Evolutionary conservation across 495 filamentous ascomycete genomes (phyloP).

Genomic region (Talaromyces adpressus): DNA sequence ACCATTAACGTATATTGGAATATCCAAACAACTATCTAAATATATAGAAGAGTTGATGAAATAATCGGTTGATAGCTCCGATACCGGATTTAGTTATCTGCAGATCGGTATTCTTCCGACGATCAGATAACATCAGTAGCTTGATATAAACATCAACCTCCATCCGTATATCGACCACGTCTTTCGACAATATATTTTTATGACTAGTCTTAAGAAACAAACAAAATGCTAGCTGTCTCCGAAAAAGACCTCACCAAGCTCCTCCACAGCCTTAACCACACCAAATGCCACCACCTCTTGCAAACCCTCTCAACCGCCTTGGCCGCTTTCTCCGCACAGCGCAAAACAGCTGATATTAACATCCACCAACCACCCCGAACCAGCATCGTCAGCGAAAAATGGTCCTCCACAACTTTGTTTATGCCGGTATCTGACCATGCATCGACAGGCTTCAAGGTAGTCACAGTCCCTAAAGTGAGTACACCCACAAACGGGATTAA

Average conservation of each 20-base stretch:
- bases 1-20: not conserved
- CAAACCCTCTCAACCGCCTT: constrained; percentile 23
- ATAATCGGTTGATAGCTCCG: not conserved
- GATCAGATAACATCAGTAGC: not conserved
- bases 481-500: constrained; percentile 22
- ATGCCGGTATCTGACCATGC: constrained; percentile 71
- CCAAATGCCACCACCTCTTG: constrained; percentile 30
- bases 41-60: not conserved
- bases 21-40: not conserved
- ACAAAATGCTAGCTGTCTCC: constrained; percentile 36
- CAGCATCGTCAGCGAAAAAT: constrained; percentile 54
- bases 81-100: not conserved
- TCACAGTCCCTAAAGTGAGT: constrained; percentile 25
- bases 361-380: constrained; percentile 74
- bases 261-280: constrained; percentile 26
- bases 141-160: not conserved
- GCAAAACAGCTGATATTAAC: constrained; percentile 11
- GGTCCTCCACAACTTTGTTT: constrained; percentile 70
- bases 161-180: not conserved
- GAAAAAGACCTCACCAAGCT: constrained; percentile 30
- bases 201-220: not conserved
- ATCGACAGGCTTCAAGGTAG: constrained; percentile 56
- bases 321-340: constrained; percentile 21
- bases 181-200: not conserved
- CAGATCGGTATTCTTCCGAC: not conserved